Conservation (phyloP, 345 rosid genomes). For the Citropsis articulata region DNA sequence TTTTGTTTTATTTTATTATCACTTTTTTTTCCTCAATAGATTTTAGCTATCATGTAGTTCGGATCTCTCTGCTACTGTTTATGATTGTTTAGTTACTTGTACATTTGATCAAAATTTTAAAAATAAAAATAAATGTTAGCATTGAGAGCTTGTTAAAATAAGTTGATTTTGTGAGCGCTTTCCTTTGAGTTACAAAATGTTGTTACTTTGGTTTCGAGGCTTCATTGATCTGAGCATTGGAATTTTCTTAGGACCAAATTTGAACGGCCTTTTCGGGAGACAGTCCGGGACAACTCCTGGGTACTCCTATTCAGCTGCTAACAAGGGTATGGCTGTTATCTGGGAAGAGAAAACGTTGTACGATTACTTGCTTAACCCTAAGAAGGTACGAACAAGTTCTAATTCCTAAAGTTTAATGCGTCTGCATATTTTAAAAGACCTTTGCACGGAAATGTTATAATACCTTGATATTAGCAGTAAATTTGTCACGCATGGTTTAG, state of each 20-base stretch:
- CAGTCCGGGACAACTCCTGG: slow-evolving; percentile 81
- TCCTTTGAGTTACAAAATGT: too few species aligned
- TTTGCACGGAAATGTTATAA: background rate
- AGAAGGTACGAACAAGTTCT: slow-evolving; percentile 47
- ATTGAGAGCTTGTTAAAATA: too few species aligned
- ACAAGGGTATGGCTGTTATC: slow-evolving; percentile 75
- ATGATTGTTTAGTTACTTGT: too few species aligned
- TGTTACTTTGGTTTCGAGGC: background rate
- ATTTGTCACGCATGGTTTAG: background rate
- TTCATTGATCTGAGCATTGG: background rate
- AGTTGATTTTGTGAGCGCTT: too few species aligned
- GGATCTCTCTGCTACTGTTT: too few species aligned
- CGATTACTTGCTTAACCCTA: slow-evolving; percentile 81
- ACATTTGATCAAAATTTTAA: too few species aligned
- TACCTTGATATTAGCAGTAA: background rate
- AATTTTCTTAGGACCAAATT: slow-evolving; percentile 63
- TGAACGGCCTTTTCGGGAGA: slow-evolving; percentile 84
- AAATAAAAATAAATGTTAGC: too few species aligned
- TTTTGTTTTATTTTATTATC: background rate
- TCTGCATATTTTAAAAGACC: background rate
- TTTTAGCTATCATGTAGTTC: too few species aligned
- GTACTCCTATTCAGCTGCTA: slow-evolving; percentile 83
- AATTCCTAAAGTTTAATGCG: background rate
- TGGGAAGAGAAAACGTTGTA: slow-evolving; percentile 81
- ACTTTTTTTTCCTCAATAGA: background rate